Percentiles rank a stretch among this genome's conserved stretches.
phyloP scores from a whole-genome alignment of 2,329 filamentous ascomycete species.

The Zasmidium angulare region DNA sequence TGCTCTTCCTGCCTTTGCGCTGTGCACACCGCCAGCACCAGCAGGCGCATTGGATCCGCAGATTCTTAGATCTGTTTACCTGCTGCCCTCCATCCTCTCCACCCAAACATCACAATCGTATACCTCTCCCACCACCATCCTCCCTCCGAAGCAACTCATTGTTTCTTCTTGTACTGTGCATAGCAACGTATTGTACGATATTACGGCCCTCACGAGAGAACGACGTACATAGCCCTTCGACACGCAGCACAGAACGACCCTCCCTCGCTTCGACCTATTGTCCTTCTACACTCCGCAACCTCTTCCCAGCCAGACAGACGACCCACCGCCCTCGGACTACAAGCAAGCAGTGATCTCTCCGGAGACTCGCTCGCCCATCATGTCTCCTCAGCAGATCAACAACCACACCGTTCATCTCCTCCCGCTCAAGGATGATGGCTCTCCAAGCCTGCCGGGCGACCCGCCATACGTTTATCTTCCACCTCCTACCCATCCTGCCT shows the following conservation, averaged over 20 bases:
- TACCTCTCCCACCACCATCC: not conserved
- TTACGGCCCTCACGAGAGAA: slow-evolving; percentile 13
- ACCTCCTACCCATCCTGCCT: slow-evolving; percentile 68
- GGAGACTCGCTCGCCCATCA: slow-evolving; percentile 17
- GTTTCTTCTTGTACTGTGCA: slow-evolving; percentile 12
- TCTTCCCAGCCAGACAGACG: not conserved
- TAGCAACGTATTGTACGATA: slow-evolving; percentile 12
- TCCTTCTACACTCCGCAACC: slow-evolving; percentile 8
- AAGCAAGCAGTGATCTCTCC: not conserved
- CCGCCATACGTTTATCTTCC: slow-evolving; percentile 80
- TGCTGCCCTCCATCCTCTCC: not conserved
- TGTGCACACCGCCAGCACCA: not conserved
- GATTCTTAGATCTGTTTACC: not conserved
- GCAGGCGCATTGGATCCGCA: not conserved
- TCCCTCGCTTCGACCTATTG: slow-evolving; percentile 10
- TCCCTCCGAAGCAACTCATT: slow-evolving; percentile 17
- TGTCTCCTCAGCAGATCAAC: slow-evolving; percentile 39
- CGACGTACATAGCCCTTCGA: slow-evolving; percentile 1
- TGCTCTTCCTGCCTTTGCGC: not conserved
- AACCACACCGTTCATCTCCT: slow-evolving; percentile 70
- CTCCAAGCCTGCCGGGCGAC: slow-evolving; percentile 80
- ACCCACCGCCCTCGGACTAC: not conserved
- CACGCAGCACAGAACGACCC: slow-evolving; percentile 6
- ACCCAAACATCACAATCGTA: slow-evolving; percentile 2
- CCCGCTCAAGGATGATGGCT: slow-evolving; percentile 87